phyloP scores from a whole-genome alignment of 345 rosid species.

The Hibiscus mutabilis region DNA sequence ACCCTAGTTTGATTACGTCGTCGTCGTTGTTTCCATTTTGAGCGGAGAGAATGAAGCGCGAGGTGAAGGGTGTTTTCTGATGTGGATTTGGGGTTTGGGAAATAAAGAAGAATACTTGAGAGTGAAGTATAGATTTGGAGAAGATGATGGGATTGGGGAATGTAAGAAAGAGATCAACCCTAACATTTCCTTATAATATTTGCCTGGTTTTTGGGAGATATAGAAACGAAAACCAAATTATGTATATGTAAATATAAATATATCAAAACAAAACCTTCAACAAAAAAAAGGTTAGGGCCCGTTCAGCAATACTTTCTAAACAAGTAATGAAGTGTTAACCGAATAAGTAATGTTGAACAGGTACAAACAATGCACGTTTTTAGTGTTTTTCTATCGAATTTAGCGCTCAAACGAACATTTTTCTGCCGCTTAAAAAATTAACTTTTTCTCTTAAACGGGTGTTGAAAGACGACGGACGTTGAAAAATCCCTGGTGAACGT shows the following conservation, averaged over 20 bases:
- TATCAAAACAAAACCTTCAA: no score
- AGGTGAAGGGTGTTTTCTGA: constrained; percentile 24
- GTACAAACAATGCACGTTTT: no score
- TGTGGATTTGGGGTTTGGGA: constrained; percentile 8
- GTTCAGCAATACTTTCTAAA: no score
- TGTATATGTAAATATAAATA: neutral
- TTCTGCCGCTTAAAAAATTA: no score
- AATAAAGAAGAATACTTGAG: neutral
- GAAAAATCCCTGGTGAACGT: no score
- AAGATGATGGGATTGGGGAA: constrained; percentile 7
- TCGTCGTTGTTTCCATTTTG: neutral
- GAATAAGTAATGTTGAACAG: no score
- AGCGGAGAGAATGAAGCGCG: constrained; percentile 4
- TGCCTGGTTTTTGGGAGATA: neutral
- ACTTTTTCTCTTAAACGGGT: no score
- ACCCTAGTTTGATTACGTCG: neutral
- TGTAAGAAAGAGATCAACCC: constrained; percentile 9
- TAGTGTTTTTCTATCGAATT: no score
- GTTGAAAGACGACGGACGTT: no score
- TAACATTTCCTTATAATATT: constrained; percentile 16
- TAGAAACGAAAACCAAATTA: neutral
- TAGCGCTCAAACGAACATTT: no score
- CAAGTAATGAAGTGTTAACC: no score
- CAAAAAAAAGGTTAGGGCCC: no score
- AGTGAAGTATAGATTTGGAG: constrained; percentile 3